Conservation (phyloP, 257 asterid species). For the Rhazya stricta region DNA sequence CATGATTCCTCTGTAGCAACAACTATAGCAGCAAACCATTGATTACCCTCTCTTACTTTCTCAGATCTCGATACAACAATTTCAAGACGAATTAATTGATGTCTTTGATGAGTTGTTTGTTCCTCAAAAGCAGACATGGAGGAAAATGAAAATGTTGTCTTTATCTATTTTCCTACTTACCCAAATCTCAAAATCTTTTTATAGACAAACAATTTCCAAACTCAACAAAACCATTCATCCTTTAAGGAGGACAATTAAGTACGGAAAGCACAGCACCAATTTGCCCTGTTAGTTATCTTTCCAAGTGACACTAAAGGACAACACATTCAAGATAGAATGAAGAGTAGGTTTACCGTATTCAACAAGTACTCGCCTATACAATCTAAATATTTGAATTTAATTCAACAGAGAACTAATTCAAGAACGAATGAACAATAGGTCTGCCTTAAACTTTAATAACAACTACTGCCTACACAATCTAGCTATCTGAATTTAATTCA, state of each 20-base stretch:
- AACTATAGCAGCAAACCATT: neutral
- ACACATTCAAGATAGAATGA: neutral
- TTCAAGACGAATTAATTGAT: neutral
- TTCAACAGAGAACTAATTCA: too few species aligned
- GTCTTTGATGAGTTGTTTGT: neutral
- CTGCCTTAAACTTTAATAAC: neutral
- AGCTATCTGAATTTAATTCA: neutral
- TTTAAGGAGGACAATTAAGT: neutral
- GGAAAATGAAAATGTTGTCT: neutral
- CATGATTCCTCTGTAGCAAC: neutral
- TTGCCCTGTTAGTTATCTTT: neutral
- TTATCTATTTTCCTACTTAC: neutral
- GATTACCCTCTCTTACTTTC: neutral
- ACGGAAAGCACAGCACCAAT: neutral
- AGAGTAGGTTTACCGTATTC: too few species aligned
- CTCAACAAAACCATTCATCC: neutral
- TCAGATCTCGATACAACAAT: neutral
- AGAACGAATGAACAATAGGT: neutral
- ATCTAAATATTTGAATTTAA: too few species aligned
- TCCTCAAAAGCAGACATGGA: neutral
- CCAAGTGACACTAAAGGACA: neutral
- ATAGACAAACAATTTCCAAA: neutral
- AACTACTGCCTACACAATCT: neutral
- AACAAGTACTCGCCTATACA: too few species aligned
- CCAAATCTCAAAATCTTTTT: neutral